These are phyloP conservation scores for Arxiozyma telluris DNA, from an alignment of 1,139 yeast species.

Conservation along the genomic window DNA sequence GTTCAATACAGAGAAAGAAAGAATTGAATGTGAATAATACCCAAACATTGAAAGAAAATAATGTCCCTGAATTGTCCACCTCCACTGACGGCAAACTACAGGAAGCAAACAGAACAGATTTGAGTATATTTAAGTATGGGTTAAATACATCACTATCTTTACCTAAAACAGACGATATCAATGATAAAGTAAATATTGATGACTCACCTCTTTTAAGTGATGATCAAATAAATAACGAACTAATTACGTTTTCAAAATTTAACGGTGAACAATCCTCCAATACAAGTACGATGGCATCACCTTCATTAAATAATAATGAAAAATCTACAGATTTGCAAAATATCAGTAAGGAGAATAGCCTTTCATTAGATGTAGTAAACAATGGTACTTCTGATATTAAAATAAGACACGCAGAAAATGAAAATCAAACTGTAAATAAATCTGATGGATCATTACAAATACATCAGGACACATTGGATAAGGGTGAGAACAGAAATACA, in stretches of 20 bases:
- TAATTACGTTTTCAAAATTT: background rate
- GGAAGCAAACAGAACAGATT: background rate
- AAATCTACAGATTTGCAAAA: background rate
- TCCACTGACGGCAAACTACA: background rate
- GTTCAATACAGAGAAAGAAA: constrained; percentile 9
- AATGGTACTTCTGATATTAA: background rate
- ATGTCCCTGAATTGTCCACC: background rate
- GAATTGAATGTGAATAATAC: constrained; percentile 5
- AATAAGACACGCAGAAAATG: background rate
- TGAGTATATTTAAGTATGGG: background rate
- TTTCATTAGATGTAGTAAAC: background rate
- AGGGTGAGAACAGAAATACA: constrained; percentile 3
- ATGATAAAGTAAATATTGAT: background rate
- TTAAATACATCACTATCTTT: background rate
- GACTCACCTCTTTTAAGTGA: background rate
- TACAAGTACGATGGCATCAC: background rate
- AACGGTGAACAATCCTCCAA: background rate
- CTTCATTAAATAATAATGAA: background rate
- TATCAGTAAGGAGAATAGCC: background rate
- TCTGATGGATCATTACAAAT: background rate
- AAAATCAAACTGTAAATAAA: too few relatives aligned
- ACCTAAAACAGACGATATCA: background rate
- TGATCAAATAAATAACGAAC: background rate
- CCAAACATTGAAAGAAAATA: constrained; percentile 7
- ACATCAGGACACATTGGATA: background rate